Percentiles rank a stretch among this genome's conserved stretches.
Evolutionary conservation across 805 yeast genomes (phyloP).

Genomic region (Clavispora carvajalis): DNA sequence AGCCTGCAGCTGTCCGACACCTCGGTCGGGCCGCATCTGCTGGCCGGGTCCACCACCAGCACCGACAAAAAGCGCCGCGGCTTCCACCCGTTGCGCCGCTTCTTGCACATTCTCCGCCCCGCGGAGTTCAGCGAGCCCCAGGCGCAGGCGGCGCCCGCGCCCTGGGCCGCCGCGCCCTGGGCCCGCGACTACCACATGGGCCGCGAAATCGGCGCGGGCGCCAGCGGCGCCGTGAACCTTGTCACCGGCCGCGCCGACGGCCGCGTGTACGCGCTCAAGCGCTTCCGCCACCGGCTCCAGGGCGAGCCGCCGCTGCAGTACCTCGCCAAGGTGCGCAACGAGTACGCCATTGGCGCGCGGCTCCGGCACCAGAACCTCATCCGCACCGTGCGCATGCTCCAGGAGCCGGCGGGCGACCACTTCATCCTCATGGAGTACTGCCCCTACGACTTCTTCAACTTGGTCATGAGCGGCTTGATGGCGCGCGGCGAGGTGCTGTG

Average conservation of each 20-base stretch:
- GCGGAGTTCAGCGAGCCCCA: slow-evolving; percentile 9
- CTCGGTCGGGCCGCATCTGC: background rate
- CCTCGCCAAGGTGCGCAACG: slow-evolving; percentile 72
- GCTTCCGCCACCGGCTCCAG: slow-evolving; percentile 62
- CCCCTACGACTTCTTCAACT: slow-evolving; percentile 84
- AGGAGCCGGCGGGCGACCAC: slow-evolving; percentile 43
- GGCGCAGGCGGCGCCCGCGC: slow-evolving; percentile 7
- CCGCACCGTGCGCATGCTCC: slow-evolving; percentile 72
- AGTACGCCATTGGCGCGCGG: slow-evolving; percentile 75
- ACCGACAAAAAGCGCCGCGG: slow-evolving; percentile 3
- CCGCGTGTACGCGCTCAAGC: slow-evolving; percentile 77
- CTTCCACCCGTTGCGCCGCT: slow-evolving; percentile 40
- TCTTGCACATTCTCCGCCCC: slow-evolving; percentile 45
- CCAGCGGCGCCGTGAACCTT: slow-evolving; percentile 88
- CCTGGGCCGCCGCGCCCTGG: slow-evolving; percentile 16
- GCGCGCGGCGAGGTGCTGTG: slow-evolving; percentile 64
- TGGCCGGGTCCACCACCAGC: background rate
- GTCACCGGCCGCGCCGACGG: slow-evolving; percentile 56
- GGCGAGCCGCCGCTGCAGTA: slow-evolving; percentile 66
- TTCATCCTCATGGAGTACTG: slow-evolving; percentile 90
- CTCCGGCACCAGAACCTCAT: slow-evolving; percentile 71
- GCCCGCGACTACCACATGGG: slow-evolving; percentile 66
- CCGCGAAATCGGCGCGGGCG: slow-evolving; percentile 80
- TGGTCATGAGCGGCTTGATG: slow-evolving; percentile 88
- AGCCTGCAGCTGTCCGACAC: slow-evolving; percentile 13